Percentiles rank a stretch among this genome's conserved stretches.
Evolutionary conservation across 1,284 basidiomycete genomes (phyloP).

Genomic region (Moesziomyces sp.): DNA sequence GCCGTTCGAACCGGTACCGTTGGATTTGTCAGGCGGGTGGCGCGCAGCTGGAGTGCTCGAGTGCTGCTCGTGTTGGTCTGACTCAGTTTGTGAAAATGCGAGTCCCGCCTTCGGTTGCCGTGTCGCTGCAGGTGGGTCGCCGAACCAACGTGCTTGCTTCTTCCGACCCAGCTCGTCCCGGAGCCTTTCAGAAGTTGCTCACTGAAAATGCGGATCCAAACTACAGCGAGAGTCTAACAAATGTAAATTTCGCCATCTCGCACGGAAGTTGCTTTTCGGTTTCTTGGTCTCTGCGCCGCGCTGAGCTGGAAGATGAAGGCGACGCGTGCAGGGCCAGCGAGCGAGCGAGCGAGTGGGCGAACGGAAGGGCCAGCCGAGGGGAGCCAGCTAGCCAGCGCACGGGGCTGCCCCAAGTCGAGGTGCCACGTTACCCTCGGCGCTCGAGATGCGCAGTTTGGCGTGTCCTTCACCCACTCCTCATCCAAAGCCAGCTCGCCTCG

Average conservation of each 20-base stretch:
- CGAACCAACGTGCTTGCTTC: neutral
- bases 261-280: neutral
- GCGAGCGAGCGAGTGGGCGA: constrained; percentile 1
- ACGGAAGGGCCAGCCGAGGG: constrained; percentile 6
- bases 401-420: constrained; percentile 4
- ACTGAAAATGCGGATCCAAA: too few species aligned
- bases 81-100: neutral
- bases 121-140: neutral
- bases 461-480: neutral
- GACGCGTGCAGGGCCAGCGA: neutral
- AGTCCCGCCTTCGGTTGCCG: neutral
- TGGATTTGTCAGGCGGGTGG: neutral
- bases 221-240: neutral
- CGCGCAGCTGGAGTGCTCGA: too few species aligned
- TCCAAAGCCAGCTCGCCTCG: too few species aligned
- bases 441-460: constrained; percentile 3
- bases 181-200: too few species aligned
- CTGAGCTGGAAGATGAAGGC: constrained; percentile 8
- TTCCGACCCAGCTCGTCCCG: neutral
- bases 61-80: neutral
- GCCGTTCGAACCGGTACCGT: neutral
- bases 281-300: neutral
- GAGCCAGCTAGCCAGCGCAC: constrained; percentile 13
- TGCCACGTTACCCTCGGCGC: constrained; percentile 7
- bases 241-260: neutral